These are phyloP conservation scores for Silybum marianum DNA, from an alignment of 129 eudicot species.

Conservation along the genomic window DNA sequence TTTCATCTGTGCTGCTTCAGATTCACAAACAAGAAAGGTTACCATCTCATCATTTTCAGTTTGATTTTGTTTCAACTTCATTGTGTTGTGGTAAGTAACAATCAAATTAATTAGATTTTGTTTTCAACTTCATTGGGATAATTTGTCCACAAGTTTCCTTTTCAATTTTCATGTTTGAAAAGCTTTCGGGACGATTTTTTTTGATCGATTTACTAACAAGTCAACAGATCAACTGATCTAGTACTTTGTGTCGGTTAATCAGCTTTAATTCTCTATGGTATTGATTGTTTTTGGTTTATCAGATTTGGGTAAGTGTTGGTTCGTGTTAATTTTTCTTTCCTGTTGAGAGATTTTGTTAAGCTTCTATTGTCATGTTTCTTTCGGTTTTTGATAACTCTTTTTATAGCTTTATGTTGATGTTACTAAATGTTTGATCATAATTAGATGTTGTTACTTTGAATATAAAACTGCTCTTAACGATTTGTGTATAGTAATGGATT, in stretches of 20 bases:
- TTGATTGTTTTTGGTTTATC: conserved; percentile 21
- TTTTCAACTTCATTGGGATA: not conserved
- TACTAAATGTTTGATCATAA: conserved; percentile 8
- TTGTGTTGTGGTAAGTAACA: not conserved
- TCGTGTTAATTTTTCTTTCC: not conserved
- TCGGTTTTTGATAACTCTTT: not conserved
- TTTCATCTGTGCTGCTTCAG: not conserved
- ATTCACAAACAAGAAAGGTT: not conserved
- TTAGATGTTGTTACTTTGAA: conserved; percentile 11
- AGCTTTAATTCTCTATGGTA: not conserved
- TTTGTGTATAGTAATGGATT: conserved; percentile 9
- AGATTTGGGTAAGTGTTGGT: not conserved
- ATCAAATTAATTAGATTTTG: not conserved
- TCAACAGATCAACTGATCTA: conserved; percentile 31
- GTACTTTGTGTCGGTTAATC: not conserved
- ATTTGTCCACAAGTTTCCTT: not conserved
- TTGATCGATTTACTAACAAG: conserved; percentile 15
- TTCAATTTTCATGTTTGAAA: not conserved
- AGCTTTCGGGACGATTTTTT: not conserved
- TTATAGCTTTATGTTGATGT: not conserved
- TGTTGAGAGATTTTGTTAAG: not conserved
- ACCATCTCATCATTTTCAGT: not conserved
- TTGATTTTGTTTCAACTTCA: conserved; percentile 1
- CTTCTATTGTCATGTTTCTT: not conserved
- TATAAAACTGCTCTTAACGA: not conserved